Conservation (phyloP, 75 land plant species). For the Cryptomeria japonica region DNA sequence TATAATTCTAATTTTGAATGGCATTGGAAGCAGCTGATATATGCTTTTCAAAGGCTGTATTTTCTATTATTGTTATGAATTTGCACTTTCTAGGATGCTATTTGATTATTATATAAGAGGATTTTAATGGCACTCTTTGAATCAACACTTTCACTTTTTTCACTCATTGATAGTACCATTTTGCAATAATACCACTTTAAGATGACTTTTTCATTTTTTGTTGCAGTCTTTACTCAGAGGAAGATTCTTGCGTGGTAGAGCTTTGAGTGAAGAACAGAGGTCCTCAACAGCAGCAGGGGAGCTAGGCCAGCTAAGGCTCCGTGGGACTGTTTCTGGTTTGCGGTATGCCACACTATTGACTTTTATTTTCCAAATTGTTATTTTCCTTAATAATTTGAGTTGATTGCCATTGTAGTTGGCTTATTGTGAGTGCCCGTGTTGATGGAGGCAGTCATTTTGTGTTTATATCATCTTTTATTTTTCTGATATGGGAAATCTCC, state of each 20-base stretch:
- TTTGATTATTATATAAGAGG: neutral
- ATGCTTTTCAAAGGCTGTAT: neutral
- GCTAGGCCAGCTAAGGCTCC: conserved; percentile 29
- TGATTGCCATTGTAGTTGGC: neutral
- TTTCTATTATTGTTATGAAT: neutral
- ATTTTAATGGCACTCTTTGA: neutral
- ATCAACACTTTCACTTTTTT: neutral
- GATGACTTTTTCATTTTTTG: neutral
- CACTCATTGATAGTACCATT: neutral
- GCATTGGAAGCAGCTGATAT: neutral
- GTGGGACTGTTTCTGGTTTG: conserved; percentile 7
- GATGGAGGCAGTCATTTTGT: neutral
- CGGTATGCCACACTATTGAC: neutral
- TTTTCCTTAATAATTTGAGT: neutral
- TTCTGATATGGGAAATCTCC: neutral
- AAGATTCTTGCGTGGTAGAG: conserved; percentile 32
- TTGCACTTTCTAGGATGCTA: neutral
- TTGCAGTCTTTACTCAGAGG: conserved; percentile 46
- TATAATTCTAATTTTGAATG: neutral
- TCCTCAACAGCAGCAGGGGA: conserved; percentile 37
- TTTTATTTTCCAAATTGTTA: neutral
- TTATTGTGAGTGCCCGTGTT: neutral
- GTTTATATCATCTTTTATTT: neutral
- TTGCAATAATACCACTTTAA: neutral
- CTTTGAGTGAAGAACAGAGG: conserved; percentile 17